A percentile compares a stretch with the other conserved stretches of the same genome.
Evolutionary conservation across 2,329 filamentous ascomycete species (phyloP).

Genomic region (Knoxdaviesia capensis): DNA sequence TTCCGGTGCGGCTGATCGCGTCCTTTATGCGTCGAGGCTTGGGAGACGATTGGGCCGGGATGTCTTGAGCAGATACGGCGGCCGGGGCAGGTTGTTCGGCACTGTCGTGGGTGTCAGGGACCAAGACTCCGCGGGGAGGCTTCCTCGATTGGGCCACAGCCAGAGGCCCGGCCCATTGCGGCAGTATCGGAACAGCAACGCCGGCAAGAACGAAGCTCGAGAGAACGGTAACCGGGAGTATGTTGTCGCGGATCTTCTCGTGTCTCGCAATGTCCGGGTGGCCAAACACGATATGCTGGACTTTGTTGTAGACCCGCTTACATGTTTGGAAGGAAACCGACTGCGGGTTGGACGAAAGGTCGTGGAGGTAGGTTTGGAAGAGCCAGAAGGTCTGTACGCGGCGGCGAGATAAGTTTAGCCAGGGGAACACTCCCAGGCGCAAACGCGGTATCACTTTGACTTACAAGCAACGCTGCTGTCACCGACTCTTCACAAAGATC

Average conservation of each 20-base stretch:
- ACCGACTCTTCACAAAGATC: conserved; percentile 78
- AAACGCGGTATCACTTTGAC: conserved; percentile 10
- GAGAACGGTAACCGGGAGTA: conserved; percentile 60
- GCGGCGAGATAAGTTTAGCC: background rate
- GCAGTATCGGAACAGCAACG: conserved; percentile 53
- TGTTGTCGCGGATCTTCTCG: conserved; percentile 66
- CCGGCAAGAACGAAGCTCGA: conserved; percentile 64
- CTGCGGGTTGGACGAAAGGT: conserved; percentile 55
- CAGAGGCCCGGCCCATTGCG: conserved; percentile 60
- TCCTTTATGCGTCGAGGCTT: conserved; percentile 7
- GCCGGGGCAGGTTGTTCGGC: conserved; percentile 26
- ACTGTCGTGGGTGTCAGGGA: conserved; percentile 38
- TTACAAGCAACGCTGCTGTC: conserved; percentile 61
- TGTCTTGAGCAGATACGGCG: conserved; percentile 6
- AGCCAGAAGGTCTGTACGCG: conserved; percentile 61
- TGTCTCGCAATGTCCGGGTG: conserved; percentile 45
- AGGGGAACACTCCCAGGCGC: background rate
- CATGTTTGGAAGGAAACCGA: conserved; percentile 66
- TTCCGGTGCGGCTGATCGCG: background rate
- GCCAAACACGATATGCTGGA: conserved; percentile 74
- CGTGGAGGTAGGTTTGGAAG: conserved; percentile 73
- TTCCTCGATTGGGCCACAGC: conserved; percentile 67
- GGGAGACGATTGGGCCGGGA: conserved; percentile 6
- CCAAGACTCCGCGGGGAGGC: conserved; percentile 35
- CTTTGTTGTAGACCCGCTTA: conserved; percentile 68